Evolutionary conservation across 2,329 filamentous ascomycete genomes (phyloP), one percentile per base, ranked within the genome.

Genomic region (Parastagonospora nodorum): DNA sequence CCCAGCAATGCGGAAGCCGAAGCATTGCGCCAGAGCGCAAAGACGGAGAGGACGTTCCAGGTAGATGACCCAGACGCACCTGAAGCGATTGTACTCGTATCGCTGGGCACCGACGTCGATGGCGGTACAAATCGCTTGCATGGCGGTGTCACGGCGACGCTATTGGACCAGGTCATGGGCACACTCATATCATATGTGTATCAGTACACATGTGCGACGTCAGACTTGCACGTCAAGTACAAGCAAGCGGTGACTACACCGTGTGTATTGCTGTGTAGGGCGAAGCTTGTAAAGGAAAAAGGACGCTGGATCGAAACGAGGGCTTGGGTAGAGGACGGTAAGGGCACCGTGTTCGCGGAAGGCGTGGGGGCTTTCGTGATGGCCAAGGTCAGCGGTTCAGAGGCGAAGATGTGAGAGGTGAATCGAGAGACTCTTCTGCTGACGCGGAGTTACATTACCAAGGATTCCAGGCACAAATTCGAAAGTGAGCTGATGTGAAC

Each of bases 161-260:
- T 68, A 16, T 47, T 69, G 5, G 66, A 68, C 51, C 60, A 67
- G 14, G 57, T 57, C n/a, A 68, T 68, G 61, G 61, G 67, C 14
- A 47, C 36, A 8, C 38, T 64, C 35, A 46, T 67, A 7, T 46
- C 48, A 8, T 50, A 58, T 30, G 24, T 32, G 5, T 62, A 60
- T 41, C 47, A 55, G 29, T 54, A 54, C 24, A 43, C 42, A 4
- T 47, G 48, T 32, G 60, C 59, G 39, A 69, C 64, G 8, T 53
- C 52, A 10, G 60, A 69, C 38, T 36, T 68, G 37, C 60, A 46
- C 8, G 40, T 68, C 14, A 64, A 60, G 49, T 68, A 64, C 33
- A 61, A 61, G 55, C 61, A 57, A 37, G 47, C 57, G 1, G 38
- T 68, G 3, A 40, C n/a, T 4, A 68, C 66, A 19, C 66, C 64